Evolutionary conservation across 192 early-diverging fungal species (phyloP), one percentile per base, ranked within the genome.

Genomic region (Entomortierella parvispora): DNA sequence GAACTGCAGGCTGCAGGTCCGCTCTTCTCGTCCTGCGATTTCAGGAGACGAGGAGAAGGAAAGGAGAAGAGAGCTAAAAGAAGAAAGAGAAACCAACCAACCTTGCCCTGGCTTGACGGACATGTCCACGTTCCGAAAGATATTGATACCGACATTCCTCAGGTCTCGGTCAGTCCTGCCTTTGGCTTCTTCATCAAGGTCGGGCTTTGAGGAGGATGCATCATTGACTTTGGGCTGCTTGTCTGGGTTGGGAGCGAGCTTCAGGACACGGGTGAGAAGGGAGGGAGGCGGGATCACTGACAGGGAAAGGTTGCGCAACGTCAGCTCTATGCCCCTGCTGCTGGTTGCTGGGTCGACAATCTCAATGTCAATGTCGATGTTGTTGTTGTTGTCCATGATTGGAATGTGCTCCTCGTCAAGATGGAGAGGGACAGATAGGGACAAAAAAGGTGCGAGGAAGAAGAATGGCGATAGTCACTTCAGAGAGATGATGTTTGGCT

Each of bases 71-170:
- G 32, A 25, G 50, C 14, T 23, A 17, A 18, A 17, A 28, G 49
- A 25, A 26, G 49, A 26, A 49, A n/a, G 50, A 15, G 26, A 5
- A 11, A 28, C 14, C 12, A 58, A 59, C 58, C 23, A 45, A 77
- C 74, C 74, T 77, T 77, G 74, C 8, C 74, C 74, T 37, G 74
- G 74, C 15, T 77, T 77, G 22, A 77, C 74, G 1, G 66, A 55
- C 4, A 77, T 48, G 33, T 77, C 74, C 23, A 77, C 74, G 9
- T 77, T 20, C 1, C 74, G 74, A 46, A 77, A 77, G 45, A 77
- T 77, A 31, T 77, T 77, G 29, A 63, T 59, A 1, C 74, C 74
- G 6, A 77, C 65, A 43, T 68, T 57, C 40, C 65, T 55, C 23
- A 76, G 65, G 31, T 76, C 65, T 25, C 59, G 64, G 40, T 76